Evolutionary conservation across 768 basidiomycete species (phyloP), one percentile per base, ranked within the genome.

Genomic region (Termitomyces sp.): DNA sequence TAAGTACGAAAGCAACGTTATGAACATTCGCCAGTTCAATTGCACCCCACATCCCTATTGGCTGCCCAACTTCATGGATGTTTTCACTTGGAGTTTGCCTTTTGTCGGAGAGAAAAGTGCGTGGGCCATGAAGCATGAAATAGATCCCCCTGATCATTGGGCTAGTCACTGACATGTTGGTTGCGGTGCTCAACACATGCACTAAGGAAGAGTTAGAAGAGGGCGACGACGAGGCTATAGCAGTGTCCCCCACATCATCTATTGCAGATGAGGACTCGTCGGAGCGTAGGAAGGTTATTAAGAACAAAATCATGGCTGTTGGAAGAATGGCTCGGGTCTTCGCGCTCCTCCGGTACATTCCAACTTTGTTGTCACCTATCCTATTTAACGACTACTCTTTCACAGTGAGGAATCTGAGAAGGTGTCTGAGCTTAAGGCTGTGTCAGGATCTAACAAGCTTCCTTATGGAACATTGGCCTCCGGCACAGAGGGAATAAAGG

Each of bases 1-100:
- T 68, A 98, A 98, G 75, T 98, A 98, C 68, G 97, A 98, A 75
- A 94, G 92, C 71, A 99, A 99, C 68, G 94, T 96, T 55, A 91
- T 98, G 87, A 98, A 97, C 72, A 98, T 98, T 65, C 85, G 94
- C 46, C 96, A 98, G 69, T 98, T 97, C 77, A 97, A 98, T 73
- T 94, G 91, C 71, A 91, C 89, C 1, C 94, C 95, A 13, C 95
- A 97, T 66, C 88, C 88, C 8, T 98, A 98, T 70, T 98, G 96
- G 96, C 76, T 99, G 54, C 97, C 97, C 4, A 99, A 99, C 72
- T 99, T 99, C 68, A 98, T 98, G 95, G 96, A 98, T 65, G 95
- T 95, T 24, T 99, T 99, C 69, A 98, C 97, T 0, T 99, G 97
- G 97, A 92, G 89, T 77, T 73, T 99, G 58, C 97, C 97, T 0